phyloP scores from a whole-genome alignment of 129 eudicot genomes.

The Pulicaria dysenterica region DNA sequence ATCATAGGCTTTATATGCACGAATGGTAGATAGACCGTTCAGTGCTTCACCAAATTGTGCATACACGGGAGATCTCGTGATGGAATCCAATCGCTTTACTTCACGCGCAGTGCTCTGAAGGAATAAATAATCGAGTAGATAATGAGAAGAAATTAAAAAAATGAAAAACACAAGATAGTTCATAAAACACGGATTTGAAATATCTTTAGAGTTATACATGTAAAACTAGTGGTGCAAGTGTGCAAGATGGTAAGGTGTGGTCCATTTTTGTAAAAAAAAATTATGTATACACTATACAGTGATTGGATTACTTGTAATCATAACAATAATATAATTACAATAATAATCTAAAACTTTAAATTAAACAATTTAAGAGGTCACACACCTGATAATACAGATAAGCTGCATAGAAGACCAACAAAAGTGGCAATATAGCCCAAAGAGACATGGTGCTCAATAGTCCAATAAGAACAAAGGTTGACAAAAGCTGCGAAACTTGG shows the following conservation, averaged over 20 bases:
- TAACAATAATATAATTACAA: too few relatives aligned
- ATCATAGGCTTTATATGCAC: slow-evolving; percentile 93
- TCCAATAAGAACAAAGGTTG: slow-evolving; percentile 90
- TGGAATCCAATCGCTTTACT: slow-evolving; percentile 90
- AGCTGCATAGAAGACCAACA: slow-evolving; percentile 80
- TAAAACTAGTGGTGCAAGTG: not conserved
- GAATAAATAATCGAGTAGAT: slow-evolving; percentile 14
- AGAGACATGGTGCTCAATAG: slow-evolving; percentile 84
- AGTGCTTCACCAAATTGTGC: slow-evolving; percentile 98
- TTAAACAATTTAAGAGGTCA: not conserved
- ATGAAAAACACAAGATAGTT: not conserved
- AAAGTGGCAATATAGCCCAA: slow-evolving; percentile 97
- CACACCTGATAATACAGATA: slow-evolving; percentile 93
- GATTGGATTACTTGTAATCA: too few relatives aligned
- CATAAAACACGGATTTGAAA: not conserved
- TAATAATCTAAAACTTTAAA: too few relatives aligned
- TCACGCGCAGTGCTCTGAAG: slow-evolving; percentile 94
- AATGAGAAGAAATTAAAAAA: not conserved
- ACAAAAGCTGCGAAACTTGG: slow-evolving; percentile 77
- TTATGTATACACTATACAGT: too few relatives aligned
- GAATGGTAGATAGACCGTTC: slow-evolving; percentile 85
- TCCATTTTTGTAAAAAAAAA: too few relatives aligned
- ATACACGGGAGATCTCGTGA: slow-evolving; percentile 88
- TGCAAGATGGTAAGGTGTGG: too few relatives aligned
- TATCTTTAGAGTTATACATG: not conserved